Evolutionary conservation across 2,329 filamentous ascomycete genomes (phyloP), one percentile per base, ranked within the genome.

Genomic region (Fusarium chuoi): DNA sequence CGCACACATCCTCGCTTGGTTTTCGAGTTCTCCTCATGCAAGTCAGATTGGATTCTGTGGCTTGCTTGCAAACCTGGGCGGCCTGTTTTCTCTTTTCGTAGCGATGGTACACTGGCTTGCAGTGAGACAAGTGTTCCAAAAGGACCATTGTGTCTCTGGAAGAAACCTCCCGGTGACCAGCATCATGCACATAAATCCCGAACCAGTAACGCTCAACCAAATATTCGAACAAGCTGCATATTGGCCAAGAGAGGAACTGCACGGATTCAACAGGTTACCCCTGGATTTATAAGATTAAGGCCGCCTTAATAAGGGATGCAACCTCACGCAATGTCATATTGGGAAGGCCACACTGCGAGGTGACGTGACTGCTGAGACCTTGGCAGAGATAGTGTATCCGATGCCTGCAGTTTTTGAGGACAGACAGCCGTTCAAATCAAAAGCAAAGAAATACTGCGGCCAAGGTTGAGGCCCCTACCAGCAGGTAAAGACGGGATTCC

Each of bases 401-500:
- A 49, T 30, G 46, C 52, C 45, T 41, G 28, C 44, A 35, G 30
- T 54, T 38, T 28, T 41, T 44, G 38, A n/a, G 38, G n/a, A 49
- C 39, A 42, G 49, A 46, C 28, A 56, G 63, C 26, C 33, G 52
- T 46, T 54, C 35, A 28, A 55, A 44, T 41, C 14, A 58, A 30
- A 39, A 62, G 14, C 57, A 55, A 60, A 35, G 13, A 51, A 51
- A 44, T 17, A 36, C 28, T 49, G 60, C 44, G 54, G 38, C 17
- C 46, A 56, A 35, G 45, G 54, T n/a, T 42, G 54, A 58, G 65
- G 49, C 54, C 68, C 65, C 85, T 85, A 98, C 86, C 96, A 99
- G 94, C 96, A 99, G 49, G 94, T 98, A 83, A 99, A 99, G 38
- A 99, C 95, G 5, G 96, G 96, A 80, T 97, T 97, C 81, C 93